Evolutionary conservation across 2,329 filamentous ascomycete genomes (phyloP).

Genomic region (Beauveria sp.): DNA sequence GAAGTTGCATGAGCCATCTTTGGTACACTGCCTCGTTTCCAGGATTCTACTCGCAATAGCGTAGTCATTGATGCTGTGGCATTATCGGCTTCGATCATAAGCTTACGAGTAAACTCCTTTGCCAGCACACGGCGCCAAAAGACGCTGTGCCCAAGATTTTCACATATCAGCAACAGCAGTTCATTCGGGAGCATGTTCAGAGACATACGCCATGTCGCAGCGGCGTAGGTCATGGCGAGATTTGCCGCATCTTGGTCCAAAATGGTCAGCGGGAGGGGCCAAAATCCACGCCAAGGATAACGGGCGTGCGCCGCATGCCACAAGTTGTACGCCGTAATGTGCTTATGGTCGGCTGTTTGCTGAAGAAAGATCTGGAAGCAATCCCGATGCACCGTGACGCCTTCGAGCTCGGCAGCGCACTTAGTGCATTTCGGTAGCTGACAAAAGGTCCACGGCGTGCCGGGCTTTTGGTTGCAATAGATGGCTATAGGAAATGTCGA

Average conservation of each 20-base stretch:
- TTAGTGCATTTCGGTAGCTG: neutral
- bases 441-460: slow-evolving; percentile 2
- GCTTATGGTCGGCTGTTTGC: neutral
- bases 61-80: neutral
- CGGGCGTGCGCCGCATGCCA: slow-evolving; percentile 7
- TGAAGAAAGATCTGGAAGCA: slow-evolving; percentile 5
- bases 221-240: neutral
- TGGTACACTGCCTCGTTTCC: neutral
- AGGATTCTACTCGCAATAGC: neutral
- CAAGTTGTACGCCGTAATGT: neutral
- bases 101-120: neutral
- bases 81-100: neutral
- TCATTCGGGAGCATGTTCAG: neutral
- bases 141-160: neutral
- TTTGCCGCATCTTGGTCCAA: neutral
- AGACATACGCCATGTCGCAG: neutral
- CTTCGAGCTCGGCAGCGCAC: slow-evolving; percentile 1
- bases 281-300: slow-evolving; percentile 7
- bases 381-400: slow-evolving; percentile 1
- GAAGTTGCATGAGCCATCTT: neutral
- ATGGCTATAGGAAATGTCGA: slow-evolving; percentile 7
- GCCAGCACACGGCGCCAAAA: slow-evolving; percentile 5
- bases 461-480: slow-evolving; percentile 3
- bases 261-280: neutral
- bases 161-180: neutral